A percentile compares a stretch with the other conserved stretches of the same genome.
phyloP scores from a whole-genome alignment of 768 basidiomycete species.

The Gelatoporia subvermispora region DNA sequence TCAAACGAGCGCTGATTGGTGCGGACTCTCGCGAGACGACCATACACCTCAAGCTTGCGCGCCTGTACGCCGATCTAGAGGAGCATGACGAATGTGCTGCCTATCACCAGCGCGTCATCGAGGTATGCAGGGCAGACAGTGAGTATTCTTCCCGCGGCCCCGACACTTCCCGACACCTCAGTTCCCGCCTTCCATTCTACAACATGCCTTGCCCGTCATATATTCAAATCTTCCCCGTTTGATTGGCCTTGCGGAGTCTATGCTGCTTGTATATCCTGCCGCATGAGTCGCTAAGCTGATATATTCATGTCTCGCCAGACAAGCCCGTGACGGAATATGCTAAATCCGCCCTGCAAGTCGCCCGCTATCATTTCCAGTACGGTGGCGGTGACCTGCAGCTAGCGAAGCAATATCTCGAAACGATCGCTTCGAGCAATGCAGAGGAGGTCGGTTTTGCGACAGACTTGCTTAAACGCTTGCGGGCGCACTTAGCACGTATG shows the following conservation, averaged over 20 bases:
- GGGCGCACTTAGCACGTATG: background rate
- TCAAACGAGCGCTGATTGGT: constrained; percentile 82
- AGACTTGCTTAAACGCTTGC: constrained; percentile 55
- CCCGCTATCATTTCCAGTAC: constrained; percentile 66
- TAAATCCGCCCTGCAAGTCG: constrained; percentile 80
- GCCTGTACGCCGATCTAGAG: constrained; percentile 60
- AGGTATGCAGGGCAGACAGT: constrained; percentile 61
- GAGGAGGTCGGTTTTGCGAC: constrained; percentile 75
- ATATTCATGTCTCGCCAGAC: constrained; percentile 31
- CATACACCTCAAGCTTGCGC: constrained; percentile 71
- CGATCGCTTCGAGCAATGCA: constrained; percentile 71
- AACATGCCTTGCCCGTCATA: background rate
- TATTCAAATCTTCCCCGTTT: background rate
- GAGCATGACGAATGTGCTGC: constrained; percentile 66
- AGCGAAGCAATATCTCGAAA: constrained; percentile 69
- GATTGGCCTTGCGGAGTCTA: background rate
- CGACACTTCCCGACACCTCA: background rate
- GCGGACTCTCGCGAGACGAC: constrained; percentile 73
- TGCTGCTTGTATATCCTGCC: background rate
- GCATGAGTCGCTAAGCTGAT: constrained; percentile 20
- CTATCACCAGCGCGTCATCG: constrained; percentile 78
- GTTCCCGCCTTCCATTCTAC: background rate
- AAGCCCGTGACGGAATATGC: constrained; percentile 76
- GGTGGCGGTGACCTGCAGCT: constrained; percentile 62
- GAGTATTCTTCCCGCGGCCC: constrained; percentile 15